Conservation (phyloP, 257 asterid species). For the Solanum virginianum region DNA sequence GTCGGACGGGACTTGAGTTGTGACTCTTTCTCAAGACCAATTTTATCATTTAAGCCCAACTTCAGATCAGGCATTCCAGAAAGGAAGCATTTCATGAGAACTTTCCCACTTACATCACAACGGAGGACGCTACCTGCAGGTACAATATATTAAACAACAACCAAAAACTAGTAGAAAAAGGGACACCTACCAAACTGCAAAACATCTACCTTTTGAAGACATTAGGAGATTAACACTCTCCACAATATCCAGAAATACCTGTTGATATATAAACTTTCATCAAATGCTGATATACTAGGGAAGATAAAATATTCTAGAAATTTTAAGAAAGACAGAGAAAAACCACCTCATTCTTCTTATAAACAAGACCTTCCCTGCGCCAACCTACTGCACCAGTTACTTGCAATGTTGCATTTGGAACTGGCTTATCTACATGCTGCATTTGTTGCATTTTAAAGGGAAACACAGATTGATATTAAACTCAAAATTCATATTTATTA, state of each 20-base stretch:
- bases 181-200: not conserved
- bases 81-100: slow-evolving; percentile 98
- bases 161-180: not conserved
- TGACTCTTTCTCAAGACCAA: slow-evolving; percentile 98
- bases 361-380: slow-evolving; percentile 95
- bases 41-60: slow-evolving; percentile 98
- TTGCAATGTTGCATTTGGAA: slow-evolving; percentile 97
- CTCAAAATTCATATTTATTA: not conserved
- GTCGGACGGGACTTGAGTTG: slow-evolving; percentile 94
- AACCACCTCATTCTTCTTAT: slow-evolving; percentile 92
- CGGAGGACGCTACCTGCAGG: slow-evolving; percentile 85
- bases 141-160: slow-evolving; percentile 4
- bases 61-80: slow-evolving; percentile 99
- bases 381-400: slow-evolving; percentile 99
- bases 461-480: no score
- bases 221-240: slow-evolving; percentile 97
- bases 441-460: not conserved
- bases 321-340: not conserved
- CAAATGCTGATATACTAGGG: not conserved
- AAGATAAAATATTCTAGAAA: not conserved
- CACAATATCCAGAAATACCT: slow-evolving; percentile 98
- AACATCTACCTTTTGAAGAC: slow-evolving; percentile 81
- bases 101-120: slow-evolving; percentile 94
- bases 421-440: slow-evolving; percentile 86
- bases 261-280: slow-evolving; percentile 4